These are phyloP conservation scores for Plasmodium berghei DNA, from an alignment of 169 alveolate genomes.

Conservation along the genomic window DNA sequence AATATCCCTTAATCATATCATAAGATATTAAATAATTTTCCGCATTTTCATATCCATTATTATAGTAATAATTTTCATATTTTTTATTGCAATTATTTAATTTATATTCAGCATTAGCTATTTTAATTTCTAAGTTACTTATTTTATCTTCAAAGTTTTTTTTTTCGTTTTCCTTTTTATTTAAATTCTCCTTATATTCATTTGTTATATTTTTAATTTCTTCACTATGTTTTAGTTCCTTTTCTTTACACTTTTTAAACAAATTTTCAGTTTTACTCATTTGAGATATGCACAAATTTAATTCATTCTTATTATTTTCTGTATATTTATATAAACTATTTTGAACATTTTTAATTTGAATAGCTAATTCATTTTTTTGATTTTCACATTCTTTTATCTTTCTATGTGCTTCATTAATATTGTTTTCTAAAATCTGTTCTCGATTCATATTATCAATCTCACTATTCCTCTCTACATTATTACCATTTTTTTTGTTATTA, in stretches of 20 bases:
- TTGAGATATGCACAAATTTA: constrained; percentile 1
- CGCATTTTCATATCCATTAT: background rate
- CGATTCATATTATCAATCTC: background rate
- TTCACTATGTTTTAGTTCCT: constrained; percentile 12
- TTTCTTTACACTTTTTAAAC: constrained; percentile 34
- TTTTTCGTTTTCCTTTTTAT: constrained; percentile 27
- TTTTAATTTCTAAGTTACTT: constrained; percentile 27
- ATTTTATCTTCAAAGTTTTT: constrained; percentile 12
- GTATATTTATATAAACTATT: constrained; percentile 15
- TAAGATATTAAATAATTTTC: constrained; percentile 43
- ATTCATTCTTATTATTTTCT: background rate
- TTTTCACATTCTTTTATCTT: constrained; percentile 11
- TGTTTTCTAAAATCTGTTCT: background rate
- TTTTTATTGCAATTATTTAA: background rate
- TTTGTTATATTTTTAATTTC: background rate
- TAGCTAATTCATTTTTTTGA: constrained; percentile 5
- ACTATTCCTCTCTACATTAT: background rate
- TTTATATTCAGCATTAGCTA: constrained; percentile 5
- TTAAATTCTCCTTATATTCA: constrained; percentile 10
- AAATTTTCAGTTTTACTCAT: constrained; percentile 5
- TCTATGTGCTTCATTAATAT: background rate
- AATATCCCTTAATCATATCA: constrained; percentile 15
- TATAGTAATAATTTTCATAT: background rate
- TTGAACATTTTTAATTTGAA: constrained; percentile 7
- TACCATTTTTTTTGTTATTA: background rate